Evolutionary conservation across 2,329 filamentous ascomycete genomes (phyloP), one percentile per base, ranked within the genome.

Genomic region (Cladosporium sp.): DNA sequence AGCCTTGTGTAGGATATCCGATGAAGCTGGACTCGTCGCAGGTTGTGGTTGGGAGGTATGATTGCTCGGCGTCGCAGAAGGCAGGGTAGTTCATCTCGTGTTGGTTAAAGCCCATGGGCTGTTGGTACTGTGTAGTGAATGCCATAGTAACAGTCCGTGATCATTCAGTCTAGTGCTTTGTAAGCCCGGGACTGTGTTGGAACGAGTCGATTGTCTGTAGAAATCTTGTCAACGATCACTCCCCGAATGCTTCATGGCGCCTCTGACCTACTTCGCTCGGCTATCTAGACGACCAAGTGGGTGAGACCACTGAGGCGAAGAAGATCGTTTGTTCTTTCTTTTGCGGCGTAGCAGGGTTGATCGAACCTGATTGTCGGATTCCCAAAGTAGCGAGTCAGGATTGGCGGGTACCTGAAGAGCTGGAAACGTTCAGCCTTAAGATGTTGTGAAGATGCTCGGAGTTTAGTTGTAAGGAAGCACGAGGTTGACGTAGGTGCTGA

Each of bases 11-110:
- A 51, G 69, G 38, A 41, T 75, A 60, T 65, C 66, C 68, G 36
- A 74, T 62, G 67, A 75, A 75, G 6, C 68, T 41, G 49, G 72
- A 72, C 38, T 75, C 71, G 21, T 66, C 61, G 68, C 72, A 75
- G 11, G 70, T 68, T 12, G 69, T 68, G 6, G 68, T 66, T 7
- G 72, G 70, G 4, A 74, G 68, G 68, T 72, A 76, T 12, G 67
- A 64, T 36, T 72, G 72, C 24, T 75, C 71, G 41, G 70, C 67
- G 59, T 70, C 72, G 47, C 69, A 64, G 65, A 71, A 76, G 32
- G 75, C 14, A 18, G 74, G 76, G 54, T 76, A 71, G 14, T 72
- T 71, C 71, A 77, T 76, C 67, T 77, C 76, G 64, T 70, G 66
- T 36, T 55, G 36, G 68, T 72, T 70, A 49, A 70, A 69, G 11